Evolutionary conservation across 176 grass and related monocot genomes (phyloP), one percentile per base, ranked within the genome.

Genomic region (Ensete glaucum): DNA sequence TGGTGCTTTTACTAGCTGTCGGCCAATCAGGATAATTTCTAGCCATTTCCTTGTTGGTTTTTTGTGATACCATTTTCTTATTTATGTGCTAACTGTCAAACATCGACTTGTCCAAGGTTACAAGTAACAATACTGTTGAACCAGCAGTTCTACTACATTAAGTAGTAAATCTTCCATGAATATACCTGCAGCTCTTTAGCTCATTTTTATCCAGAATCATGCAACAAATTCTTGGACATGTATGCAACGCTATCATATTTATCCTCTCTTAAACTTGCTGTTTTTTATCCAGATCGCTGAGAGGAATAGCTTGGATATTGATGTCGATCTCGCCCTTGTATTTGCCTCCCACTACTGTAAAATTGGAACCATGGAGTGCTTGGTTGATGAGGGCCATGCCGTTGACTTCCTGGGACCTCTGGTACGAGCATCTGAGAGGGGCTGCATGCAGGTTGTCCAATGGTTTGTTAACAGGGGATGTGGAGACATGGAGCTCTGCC

Each of bases 401-500:
- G 79, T 71, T 62, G 86, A 84, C 8, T 99, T 99, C 69, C 80
- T 94, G 53, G 90, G 90, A 25, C 95, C 90, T 67, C 82, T 99
- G 49, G 89, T 99, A 90, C 80, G 90, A 34, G 90, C 95, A 73
- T 88, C 95, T 82, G 95, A 99, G 73, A 73, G 84, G 25, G 88
- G 90, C 11, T 89, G 84, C 51, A 81, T 91, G n/a, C 82, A 88
- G 79, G 95, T 99, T 74, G 86, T 99, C 4, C 68, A 89, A 68
- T 94, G 90, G 90, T 99, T 99, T 34, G 91, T 91, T 4, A 85
- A 83, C 73, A 86, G 81, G 17, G 95, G 95, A 14, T 99, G 91
- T 63, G 82, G 85, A 50, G 95, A 99, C 74, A 94, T 94, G 95
- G 95, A 99, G 76, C 90, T 99, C 53, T 99, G 91, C 73, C 83